Base-by-base conservation (phyloP, 2,329 filamentous ascomycete genomes). In the Ploettnerulaceae sp. region DNA sequence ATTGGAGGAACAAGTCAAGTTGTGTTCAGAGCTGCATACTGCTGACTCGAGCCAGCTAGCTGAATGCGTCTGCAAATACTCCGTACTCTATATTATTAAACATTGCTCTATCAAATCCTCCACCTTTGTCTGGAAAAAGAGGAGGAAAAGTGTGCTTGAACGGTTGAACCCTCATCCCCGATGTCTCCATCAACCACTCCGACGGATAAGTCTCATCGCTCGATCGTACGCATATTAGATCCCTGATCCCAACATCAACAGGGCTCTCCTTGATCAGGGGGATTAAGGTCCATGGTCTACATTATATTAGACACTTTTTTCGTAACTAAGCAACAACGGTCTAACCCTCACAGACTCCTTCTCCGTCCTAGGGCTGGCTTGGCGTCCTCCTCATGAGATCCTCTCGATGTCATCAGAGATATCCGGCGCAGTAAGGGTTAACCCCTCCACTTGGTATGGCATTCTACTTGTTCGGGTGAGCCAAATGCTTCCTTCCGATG, bases 161-260 rank as follows among this genome's bases (percentile, higher is more conserved):
- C n/a, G n/a, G n/a, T n/a, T n/a, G n/a, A n/a, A n/a, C n/a, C n/a
- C n/a, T n/a, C n/a, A n/a, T n/a, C n/a, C n/a, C 24, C 37, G 25
- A 39, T 40, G 34, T 37, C 34, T 14, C 34, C 34, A 37, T 37
- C 34, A 37, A 40, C 37, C 37, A 40, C 17, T 40, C 37, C 37
- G 31, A 28, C 37, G 37, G 37, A 40, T 21, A 26, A 24, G 37
- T 40, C 25, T 40, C 37, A 40, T 40, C 37, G 37, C 24, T 40
- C 37, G 37, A 40, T 40, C 37, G 25, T 40, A 31, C 21, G 37
- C 37, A 31, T 40, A 29, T 15, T 29, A 31, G 17, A 40, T 14
- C 25, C 37, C 15, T 29, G 37, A 40, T 8, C 37, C 25, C 37
- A 17, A 26, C 21, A 5, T 14, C 15, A 9, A n/a, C 21, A 7